phyloP scores from a whole-genome alignment of 108 stramenopile genomes.

The Poteriospumella lacustris region DNA sequence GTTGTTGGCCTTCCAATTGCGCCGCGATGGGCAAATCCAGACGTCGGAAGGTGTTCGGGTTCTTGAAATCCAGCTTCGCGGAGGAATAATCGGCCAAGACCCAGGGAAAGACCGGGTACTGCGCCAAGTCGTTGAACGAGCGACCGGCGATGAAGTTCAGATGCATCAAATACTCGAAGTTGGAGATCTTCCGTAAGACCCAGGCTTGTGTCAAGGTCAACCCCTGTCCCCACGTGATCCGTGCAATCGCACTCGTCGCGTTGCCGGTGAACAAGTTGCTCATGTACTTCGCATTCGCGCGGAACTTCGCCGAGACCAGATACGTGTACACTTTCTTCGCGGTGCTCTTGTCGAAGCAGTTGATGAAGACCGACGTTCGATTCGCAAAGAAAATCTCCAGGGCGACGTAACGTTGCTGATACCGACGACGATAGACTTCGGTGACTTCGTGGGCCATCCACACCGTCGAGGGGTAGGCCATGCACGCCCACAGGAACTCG shows the following conservation, averaged over 20 bases:
- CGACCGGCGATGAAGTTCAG: slow-evolving; percentile 52
- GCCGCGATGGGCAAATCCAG: slow-evolving; percentile 43
- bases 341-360: background rate
- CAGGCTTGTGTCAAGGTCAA: slow-evolving; percentile 34
- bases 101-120: slow-evolving; percentile 58
- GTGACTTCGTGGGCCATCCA: background rate
- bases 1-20: slow-evolving; percentile 8
- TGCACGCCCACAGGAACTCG: slow-evolving; percentile 24
- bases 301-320: background rate
- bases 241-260: background rate
- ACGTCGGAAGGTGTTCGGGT: slow-evolving; percentile 35
- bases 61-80: slow-evolving; percentile 11
- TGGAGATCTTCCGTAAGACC: slow-evolving; percentile 31
- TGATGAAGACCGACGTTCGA: slow-evolving; percentile 34
- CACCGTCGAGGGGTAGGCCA: background rate
- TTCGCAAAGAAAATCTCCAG: slow-evolving; percentile 46
- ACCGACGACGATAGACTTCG: slow-evolving; percentile 43
- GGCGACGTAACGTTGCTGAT: slow-evolving; percentile 46
- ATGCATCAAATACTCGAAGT: slow-evolving; percentile 53
- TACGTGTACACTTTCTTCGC: background rate
- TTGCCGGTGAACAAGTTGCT: background rate
- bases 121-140: slow-evolving; percentile 51
- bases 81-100: slow-evolving; percentile 29
- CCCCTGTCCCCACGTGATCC: background rate
- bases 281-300: background rate